A percentile compares a stretch with the other conserved stretches of the same genome.
phyloP scores from a whole-genome alignment of 345 rosid species.

The Nephelium lappaceum region DNA sequence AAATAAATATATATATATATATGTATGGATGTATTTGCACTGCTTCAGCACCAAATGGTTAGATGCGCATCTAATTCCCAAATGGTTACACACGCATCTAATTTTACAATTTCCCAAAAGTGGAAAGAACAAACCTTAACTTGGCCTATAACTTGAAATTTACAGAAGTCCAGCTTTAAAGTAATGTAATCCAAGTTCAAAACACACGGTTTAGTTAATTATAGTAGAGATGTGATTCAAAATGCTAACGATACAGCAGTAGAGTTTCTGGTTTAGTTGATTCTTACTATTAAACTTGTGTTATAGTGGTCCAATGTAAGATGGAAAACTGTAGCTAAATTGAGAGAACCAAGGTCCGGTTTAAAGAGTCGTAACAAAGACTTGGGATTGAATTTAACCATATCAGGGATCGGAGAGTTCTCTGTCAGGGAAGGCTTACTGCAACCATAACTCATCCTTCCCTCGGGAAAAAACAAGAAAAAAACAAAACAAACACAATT shows the following conservation, averaged over 20 bases:
- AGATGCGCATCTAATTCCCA: no score
- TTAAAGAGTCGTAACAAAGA: not conserved
- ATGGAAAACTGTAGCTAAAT: not conserved
- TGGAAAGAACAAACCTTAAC: not conserved
- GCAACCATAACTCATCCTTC: not conserved
- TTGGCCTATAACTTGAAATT: not conserved
- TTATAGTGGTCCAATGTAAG: not conserved
- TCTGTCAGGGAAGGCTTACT: not conserved
- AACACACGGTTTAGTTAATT: not conserved
- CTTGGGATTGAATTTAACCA: not conserved
- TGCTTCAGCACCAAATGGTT: not conserved
- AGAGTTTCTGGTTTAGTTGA: not conserved
- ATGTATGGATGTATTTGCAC: not conserved
- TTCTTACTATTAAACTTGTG: not conserved
- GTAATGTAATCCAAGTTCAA: not conserved
- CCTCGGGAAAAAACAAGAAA: not conserved
- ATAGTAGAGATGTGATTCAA: not conserved
- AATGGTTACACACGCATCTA: not conserved
- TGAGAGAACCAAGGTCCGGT: not conserved
- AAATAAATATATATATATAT: not conserved
- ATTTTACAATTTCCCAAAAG: not conserved
- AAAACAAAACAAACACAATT: not conserved
- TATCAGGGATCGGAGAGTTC: not conserved
- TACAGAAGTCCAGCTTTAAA: not conserved
- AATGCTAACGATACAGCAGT: constrained; percentile 1